Conservation (phyloP, 202 grass and related monocot genomes). For the Eragrostis tef region DNA sequence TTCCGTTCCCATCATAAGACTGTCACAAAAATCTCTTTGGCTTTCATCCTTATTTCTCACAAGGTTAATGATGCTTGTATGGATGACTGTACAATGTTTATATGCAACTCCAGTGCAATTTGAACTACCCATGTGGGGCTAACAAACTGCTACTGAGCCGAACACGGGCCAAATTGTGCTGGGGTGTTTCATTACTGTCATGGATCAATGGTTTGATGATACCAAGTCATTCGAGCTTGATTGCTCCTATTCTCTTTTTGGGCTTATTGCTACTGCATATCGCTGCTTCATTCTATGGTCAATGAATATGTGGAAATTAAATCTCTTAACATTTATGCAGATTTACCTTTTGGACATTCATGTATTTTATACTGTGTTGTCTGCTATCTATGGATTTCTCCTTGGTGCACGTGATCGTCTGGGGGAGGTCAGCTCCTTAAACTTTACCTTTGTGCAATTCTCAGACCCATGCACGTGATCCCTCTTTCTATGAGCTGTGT, state of each 20-base stretch:
- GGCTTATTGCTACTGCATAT: conserved; percentile 23
- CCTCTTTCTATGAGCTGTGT: neutral
- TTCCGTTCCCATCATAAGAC: neutral
- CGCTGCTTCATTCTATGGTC: conserved; percentile 8
- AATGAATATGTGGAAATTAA: conserved; percentile 36
- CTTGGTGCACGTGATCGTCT: conserved; percentile 83
- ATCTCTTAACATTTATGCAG: conserved; percentile 54
- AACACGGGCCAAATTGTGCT: neutral
- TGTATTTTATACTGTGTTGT: conserved; percentile 87
- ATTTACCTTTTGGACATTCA: conserved; percentile 96
- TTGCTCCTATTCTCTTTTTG: conserved; percentile 31
- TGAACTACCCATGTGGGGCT: neutral
- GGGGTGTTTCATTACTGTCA: neutral
- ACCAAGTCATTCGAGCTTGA: neutral
- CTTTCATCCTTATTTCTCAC: neutral
- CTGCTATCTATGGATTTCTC: conserved; percentile 88
- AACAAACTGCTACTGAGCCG: neutral
- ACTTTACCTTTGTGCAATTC: conserved; percentile 27
- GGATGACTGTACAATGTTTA: neutral
- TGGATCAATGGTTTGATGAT: neutral
- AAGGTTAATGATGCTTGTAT: neutral
- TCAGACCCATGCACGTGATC: neutral
- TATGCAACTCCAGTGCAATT: neutral
- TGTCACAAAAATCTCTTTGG: neutral
- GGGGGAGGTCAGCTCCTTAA: conserved; percentile 73